These are phyloP conservation scores for Chlamydomonas sphaeroides DNA, from an alignment of 139 green algal genomes.

Conservation along the genomic window DNA sequence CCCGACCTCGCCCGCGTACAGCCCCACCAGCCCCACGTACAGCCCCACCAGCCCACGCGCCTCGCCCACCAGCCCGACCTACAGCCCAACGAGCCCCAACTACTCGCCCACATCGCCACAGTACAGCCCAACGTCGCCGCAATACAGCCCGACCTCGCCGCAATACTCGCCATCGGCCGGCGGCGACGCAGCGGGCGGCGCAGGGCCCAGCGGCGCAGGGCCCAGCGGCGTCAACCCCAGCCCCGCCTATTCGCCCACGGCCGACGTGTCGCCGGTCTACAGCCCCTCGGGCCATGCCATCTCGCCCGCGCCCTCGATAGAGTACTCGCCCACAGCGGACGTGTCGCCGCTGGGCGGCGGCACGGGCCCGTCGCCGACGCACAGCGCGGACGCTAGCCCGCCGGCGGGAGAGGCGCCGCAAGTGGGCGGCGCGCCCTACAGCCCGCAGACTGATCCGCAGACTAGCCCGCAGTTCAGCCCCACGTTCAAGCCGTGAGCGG, in stretches of 20 bases:
- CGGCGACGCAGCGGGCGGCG: neutral
- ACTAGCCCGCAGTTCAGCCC: no score
- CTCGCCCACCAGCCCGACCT: constrained; percentile 76
- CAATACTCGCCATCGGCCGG: constrained; percentile 73
- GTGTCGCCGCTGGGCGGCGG: constrained; percentile 62
- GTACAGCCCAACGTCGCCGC: constrained; percentile 52
- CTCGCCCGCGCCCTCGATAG: no score
- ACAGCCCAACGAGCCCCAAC: constrained; percentile 66
- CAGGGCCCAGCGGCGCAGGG: neutral
- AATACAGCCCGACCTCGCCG: constrained; percentile 69
- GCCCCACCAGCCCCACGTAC: constrained; percentile 66
- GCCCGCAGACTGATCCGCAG: no score
- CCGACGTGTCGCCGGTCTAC: constrained; percentile 54
- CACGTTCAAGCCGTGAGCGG: no score
- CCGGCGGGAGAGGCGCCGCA: neutral
- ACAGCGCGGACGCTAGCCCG: neutral
- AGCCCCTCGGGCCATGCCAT: neutral
- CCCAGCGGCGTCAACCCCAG: constrained; percentile 62
- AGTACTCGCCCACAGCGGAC: constrained; percentile 54
- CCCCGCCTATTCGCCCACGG: constrained; percentile 60
- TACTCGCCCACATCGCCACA: constrained; percentile 66
- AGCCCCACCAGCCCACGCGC: constrained; percentile 77
- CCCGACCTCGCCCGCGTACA: constrained; percentile 66
- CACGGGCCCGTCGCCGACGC: no score
- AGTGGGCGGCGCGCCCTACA: neutral